Evolutionary conservation across 1,284 basidiomycete genomes (phyloP), one percentile per base, ranked within the genome.

Genomic region (Apiotrichum akiyoshidainum): DNA sequence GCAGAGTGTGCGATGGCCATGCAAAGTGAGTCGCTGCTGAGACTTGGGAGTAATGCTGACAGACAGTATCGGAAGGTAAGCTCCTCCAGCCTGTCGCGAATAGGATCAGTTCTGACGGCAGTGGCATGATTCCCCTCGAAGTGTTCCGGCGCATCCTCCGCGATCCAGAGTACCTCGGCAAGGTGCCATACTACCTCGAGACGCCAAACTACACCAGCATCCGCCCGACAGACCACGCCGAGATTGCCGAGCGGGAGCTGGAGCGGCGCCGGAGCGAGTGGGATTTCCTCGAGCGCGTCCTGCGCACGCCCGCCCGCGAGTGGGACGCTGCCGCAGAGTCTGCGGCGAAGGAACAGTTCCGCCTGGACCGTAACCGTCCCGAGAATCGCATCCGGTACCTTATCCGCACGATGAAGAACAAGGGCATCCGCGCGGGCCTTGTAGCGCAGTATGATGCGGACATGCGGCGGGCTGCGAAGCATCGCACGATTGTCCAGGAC

Each of bases 151-250:
- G 12, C 35, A 41, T 63, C 46, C 53, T 63, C 9, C 37, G 54
- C 22, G 14, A 42, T 2, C 58, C 41, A 16, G 41, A 22, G 2
- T 21, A 54, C n/a, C 54, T 59, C 33, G 50, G 53, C 34, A 26
- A 44, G 35, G 48, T 63, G 21, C 61, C 61, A 5, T 60, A 52
- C 39, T 60, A 50, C 46, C 58, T 63, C 31, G 61, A 63, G 42
- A 63, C 58, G 12, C 57, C 58, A 9, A 31, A 39, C 10, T 51
- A 57, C 52, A 35, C 49, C 3, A 22, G 12, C 39, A n/a, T 41
- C 22, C 49, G 49, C 2, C 46, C 59, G 5, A 11, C 16, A 1
- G 11, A 46, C 5, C 12, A 35, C 21, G 16, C 44, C n/a, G 17
- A n/a, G 13, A 39, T 52, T 2, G 35, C 19, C 2, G 33, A n/a